These are phyloP conservation scores for Mrakiaceae sp. DNA, from an alignment of 1,284 basidiomycete genomes.

Conservation along the genomic window DNA sequence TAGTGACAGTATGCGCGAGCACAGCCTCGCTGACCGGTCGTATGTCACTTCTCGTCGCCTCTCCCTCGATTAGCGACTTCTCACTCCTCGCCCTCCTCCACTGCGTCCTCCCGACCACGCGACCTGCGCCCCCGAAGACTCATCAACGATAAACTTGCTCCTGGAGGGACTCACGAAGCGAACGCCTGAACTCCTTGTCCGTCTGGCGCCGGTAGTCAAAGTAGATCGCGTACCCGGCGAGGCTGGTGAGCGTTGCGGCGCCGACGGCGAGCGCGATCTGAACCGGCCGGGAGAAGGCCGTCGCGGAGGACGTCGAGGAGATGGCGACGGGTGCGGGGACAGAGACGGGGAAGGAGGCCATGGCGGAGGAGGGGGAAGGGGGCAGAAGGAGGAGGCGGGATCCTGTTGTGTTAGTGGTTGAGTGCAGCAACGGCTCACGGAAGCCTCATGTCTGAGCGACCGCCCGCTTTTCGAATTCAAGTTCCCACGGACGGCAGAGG, in stretches of 20 bases:
- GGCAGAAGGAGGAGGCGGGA: background rate
- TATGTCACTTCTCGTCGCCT: background rate
- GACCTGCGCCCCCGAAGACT: background rate
- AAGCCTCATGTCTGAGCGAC: too few relatives aligned
- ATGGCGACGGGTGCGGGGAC: background rate
- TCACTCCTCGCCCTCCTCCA: background rate
- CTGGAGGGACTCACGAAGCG: conserved; percentile 53
- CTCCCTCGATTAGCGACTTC: background rate
- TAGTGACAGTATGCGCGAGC: background rate
- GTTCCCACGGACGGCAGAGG: too few relatives aligned
- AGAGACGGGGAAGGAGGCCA: background rate
- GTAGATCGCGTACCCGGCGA: conserved; percentile 72
- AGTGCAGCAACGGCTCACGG: too few relatives aligned
- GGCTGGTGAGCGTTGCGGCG: conserved; percentile 45
- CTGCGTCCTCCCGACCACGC: background rate
- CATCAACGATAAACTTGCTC: too few relatives aligned
- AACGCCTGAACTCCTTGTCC: conserved; percentile 76
- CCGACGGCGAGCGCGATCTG: conserved; percentile 54
- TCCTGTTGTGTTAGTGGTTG: too few relatives aligned
- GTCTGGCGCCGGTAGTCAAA: conserved; percentile 92
- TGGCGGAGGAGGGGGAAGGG: background rate
- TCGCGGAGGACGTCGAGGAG: conserved; percentile 25
- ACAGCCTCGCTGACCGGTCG: background rate
- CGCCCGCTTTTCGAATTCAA: too few relatives aligned
- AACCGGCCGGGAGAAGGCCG: conserved; percentile 21